These are phyloP conservation scores for Fusarium chuoi DNA, from an alignment of 2,329 filamentous ascomycete species.

Conservation along the genomic window DNA sequence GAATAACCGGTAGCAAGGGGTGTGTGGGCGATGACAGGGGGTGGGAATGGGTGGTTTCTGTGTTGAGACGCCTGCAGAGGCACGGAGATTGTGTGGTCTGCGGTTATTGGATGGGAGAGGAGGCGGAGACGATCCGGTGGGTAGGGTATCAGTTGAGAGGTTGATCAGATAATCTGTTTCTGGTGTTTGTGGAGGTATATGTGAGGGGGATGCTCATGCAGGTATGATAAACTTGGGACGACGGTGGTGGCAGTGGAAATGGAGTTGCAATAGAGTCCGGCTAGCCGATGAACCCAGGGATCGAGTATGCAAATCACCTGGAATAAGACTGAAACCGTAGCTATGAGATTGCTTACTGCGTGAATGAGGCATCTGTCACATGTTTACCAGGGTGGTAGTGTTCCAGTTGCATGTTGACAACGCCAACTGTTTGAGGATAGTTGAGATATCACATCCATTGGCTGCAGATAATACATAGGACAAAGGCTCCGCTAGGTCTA, in stretches of 20 bases:
- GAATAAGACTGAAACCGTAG: neutral
- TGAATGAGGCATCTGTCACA: constrained; percentile 3
- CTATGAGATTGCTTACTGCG: neutral
- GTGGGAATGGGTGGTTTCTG: constrained; percentile 24
- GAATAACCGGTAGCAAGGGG: constrained; percentile 24
- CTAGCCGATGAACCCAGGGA: neutral
- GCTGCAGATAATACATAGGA: neutral
- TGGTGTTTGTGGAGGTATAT: neutral
- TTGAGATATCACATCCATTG: neutral
- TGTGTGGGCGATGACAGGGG: constrained; percentile 17
- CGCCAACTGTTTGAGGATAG: neutral
- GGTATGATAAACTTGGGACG: constrained; percentile 5
- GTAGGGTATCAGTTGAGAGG: constrained; percentile 1
- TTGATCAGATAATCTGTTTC: constrained; percentile 11
- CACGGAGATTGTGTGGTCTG: constrained; percentile 5
- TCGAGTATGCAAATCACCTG: neutral
- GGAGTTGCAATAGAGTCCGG: neutral
- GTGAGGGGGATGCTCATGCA: constrained; percentile 1
- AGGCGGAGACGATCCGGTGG: constrained; percentile 11
- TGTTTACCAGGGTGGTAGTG: neutral
- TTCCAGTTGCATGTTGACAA: neutral
- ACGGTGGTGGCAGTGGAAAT: neutral
- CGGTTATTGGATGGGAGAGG: constrained; percentile 6
- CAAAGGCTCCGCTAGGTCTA: neutral
- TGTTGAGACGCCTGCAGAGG: constrained; percentile 29